These are phyloP conservation scores for Teratosphaeria pseudoeucalypti DNA, from an alignment of 2,329 filamentous ascomycete species.

Conservation along the genomic window DNA sequence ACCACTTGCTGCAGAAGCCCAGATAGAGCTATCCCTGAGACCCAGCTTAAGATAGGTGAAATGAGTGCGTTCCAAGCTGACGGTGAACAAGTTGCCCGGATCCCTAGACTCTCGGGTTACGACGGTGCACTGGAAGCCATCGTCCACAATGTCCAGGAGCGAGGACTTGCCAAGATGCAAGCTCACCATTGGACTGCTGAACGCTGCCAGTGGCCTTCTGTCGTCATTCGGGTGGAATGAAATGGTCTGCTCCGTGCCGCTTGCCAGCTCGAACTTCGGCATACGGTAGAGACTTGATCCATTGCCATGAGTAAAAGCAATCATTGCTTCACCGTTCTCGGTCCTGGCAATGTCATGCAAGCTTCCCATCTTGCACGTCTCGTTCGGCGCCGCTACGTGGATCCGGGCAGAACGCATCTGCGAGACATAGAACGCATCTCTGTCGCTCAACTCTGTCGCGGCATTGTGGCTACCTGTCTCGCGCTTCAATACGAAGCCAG, in stretches of 20 bases:
- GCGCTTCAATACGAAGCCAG: conserved; percentile 4
- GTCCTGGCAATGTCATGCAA: not conserved
- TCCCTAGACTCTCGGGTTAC: conserved; percentile 1
- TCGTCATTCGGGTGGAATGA: not conserved
- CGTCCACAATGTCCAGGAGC: not conserved
- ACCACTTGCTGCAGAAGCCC: conserved; percentile 1
- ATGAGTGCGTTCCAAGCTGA: not conserved
- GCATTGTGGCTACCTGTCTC: conserved; percentile 3
- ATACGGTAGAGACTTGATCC: not conserved
- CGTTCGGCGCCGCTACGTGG: conserved; percentile 1
- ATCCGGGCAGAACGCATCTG: conserved; percentile 18
- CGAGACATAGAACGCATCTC: conserved; percentile 12
- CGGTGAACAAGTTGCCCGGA: conserved; percentile 2
- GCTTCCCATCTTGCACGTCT: not conserved
- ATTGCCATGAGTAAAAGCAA: not conserved
- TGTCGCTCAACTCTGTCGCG: conserved; percentile 6
- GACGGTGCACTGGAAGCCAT: not conserved
- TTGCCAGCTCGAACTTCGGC: not conserved
- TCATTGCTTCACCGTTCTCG: not conserved
- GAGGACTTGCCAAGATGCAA: not conserved
- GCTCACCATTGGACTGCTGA: conserved; percentile 1
- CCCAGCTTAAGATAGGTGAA: not conserved
- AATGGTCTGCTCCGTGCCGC: not conserved
- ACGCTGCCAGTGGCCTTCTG: not conserved
- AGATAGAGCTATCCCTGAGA: conserved; percentile 1